phyloP scores from a whole-genome alignment of 331 rosid genomes.

The Malus hybrid region DNA sequence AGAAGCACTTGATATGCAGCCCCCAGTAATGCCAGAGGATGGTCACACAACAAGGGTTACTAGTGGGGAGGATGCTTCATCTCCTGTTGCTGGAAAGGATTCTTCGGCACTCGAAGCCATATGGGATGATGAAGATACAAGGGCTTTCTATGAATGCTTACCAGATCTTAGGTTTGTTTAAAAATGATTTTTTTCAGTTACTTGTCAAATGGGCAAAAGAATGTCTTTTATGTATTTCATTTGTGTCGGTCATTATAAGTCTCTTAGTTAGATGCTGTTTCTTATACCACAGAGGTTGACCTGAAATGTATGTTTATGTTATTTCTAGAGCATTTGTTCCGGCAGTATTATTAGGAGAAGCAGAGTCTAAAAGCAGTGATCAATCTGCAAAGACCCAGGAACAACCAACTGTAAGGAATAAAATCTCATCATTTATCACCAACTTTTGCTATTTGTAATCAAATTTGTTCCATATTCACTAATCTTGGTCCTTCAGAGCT shows the following conservation, averaged over 20 bases:
- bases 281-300: neutral
- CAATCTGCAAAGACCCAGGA: slow-evolving; percentile 73
- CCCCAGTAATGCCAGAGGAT: slow-evolving; percentile 98
- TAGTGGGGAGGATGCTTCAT: slow-evolving; percentile 81
- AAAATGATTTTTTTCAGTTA: neutral
- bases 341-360: slow-evolving; percentile 96
- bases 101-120: slow-evolving; percentile 71
- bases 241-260: neutral
- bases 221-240: neutral
- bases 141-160: slow-evolving; percentile 88
- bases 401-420: slow-evolving; percentile 66
- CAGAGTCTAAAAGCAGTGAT: slow-evolving; percentile 62
- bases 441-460: neutral
- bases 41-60: slow-evolving; percentile 95
- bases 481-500: neutral
- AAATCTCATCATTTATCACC: neutral
- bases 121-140: slow-evolving; percentile 98
- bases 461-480: neutral
- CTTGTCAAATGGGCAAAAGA: neutral
- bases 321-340: slow-evolving; percentile 93
- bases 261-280: neutral
- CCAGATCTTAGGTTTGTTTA: slow-evolving; percentile 95
- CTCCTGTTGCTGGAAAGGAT: slow-evolving; percentile 82
- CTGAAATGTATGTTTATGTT: slow-evolving; percentile 1
- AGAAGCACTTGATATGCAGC: slow-evolving; percentile 98